Evolutionary conservation across 805 yeast species (phyloP).

Genomic region (Candida maesae): DNA sequence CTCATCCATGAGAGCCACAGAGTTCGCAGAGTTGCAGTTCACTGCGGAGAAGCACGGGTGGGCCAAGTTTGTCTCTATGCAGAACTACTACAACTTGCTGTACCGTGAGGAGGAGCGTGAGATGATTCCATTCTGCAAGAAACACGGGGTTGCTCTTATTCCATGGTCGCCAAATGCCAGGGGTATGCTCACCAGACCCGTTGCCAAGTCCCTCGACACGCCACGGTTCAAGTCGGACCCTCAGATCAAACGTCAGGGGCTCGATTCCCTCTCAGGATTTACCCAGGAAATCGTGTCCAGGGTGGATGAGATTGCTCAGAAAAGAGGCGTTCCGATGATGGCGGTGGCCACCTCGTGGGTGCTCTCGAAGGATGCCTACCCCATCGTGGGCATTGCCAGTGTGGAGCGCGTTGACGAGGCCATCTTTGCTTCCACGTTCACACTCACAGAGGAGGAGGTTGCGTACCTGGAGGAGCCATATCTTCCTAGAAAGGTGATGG

Average conservation of each 20-base stretch:
- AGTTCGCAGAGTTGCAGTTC: constrained; percentile 37
- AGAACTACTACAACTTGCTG: constrained; percentile 45
- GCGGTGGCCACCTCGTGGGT: constrained; percentile 50
- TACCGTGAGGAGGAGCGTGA: constrained; percentile 63
- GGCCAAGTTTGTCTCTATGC: constrained; percentile 58
- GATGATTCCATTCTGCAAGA: constrained; percentile 49
- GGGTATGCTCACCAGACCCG: constrained; percentile 51
- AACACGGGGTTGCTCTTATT: constrained; percentile 48
- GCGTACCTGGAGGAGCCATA: constrained; percentile 16
- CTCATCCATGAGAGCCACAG: constrained; percentile 50
- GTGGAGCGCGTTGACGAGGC: constrained; percentile 49
- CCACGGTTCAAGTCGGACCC: constrained; percentile 11
- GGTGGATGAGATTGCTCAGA: constrained; percentile 49
- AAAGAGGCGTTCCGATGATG: constrained; percentile 48
- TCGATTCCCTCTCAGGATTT: constrained; percentile 2
- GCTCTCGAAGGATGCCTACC: constrained; percentile 43
- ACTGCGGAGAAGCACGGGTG: constrained; percentile 52
- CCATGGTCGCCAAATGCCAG: constrained; percentile 60
- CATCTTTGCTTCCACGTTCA: constrained; percentile 30
- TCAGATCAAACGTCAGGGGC: constrained; percentile 5
- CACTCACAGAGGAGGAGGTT: constrained; percentile 14
- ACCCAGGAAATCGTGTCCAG: constrained; percentile 39
- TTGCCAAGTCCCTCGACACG: constrained; percentile 7
- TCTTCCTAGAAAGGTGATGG: constrained; percentile 8
- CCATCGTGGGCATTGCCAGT: constrained; percentile 51